phyloP scores from a whole-genome alignment of 345 rosid species.

The Lumnitzera littorea region DNA sequence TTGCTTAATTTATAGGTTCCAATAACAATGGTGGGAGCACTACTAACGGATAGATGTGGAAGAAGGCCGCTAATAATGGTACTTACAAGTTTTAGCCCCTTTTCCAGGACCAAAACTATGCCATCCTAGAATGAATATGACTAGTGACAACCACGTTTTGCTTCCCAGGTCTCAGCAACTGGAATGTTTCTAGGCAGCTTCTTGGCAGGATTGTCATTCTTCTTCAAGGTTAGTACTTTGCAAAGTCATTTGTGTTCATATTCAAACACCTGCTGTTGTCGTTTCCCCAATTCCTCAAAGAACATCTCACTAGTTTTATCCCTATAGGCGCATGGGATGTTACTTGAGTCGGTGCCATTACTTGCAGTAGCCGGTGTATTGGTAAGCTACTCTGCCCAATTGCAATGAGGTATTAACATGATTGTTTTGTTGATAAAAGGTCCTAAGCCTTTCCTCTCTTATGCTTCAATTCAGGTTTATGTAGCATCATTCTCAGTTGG shows the following conservation, averaged over 20 bases:
- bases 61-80: conserved; percentile 95
- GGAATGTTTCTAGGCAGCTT: conserved; percentile 76
- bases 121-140: not conserved
- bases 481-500: conserved; percentile 72
- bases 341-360: conserved; percentile 57
- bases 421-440: no score
- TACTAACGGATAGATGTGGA: conserved; percentile 70
- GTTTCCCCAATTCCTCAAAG: no score
- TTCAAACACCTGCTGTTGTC: not conserved
- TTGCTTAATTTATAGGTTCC: conserved; percentile 43
- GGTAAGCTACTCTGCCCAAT: conserved; percentile 22
- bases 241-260: not conserved
- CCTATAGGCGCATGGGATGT: conserved; percentile 46
- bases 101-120: not conserved
- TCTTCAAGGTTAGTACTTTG: conserved; percentile 41
- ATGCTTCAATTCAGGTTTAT: conserved; percentile 35
- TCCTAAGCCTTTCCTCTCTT: not conserved
- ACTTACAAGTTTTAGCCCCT: not conserved
- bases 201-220: conserved; percentile 71
- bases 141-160: not conserved
- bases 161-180: conserved; percentile 52
- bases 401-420: not conserved
- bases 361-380: conserved; percentile 69
- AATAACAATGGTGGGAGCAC: conserved; percentile 64
- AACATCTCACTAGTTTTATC: no score